Conservation (phyloP, 1,284 basidiomycete species). For the Afroboletus lepidellus region DNA sequence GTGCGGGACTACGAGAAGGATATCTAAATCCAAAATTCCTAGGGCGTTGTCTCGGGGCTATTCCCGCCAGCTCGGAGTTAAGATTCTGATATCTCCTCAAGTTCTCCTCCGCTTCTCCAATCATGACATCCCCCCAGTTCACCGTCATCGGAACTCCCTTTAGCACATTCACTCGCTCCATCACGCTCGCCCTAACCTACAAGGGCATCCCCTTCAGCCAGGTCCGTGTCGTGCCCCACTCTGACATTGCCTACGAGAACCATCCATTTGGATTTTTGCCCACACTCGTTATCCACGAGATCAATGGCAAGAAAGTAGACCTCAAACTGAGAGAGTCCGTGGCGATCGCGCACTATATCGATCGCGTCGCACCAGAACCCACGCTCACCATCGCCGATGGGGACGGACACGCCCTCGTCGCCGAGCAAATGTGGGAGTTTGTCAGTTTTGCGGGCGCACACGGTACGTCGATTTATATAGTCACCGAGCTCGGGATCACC, state of each 20-base stretch:
- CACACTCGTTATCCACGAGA: constrained; percentile 30
- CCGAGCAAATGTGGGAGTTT: constrained; percentile 36
- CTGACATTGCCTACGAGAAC: constrained; percentile 27
- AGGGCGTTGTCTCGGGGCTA: background rate
- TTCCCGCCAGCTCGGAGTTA: background rate
- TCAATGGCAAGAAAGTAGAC: constrained; percentile 23
- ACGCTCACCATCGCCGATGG: constrained; percentile 22
- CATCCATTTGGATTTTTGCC: constrained; percentile 36
- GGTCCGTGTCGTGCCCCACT: constrained; percentile 28
- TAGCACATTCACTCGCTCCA: constrained; percentile 35
- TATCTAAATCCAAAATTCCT: background rate
- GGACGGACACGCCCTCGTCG: constrained; percentile 20
- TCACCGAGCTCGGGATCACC: background rate
- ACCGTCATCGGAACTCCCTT: constrained; percentile 35
- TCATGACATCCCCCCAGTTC: constrained; percentile 22
- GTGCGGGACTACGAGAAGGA: background rate
- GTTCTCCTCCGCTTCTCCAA: too few relatives aligned
- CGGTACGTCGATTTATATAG: constrained; percentile 15
- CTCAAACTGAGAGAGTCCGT: constrained; percentile 30
- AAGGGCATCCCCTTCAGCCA: constrained; percentile 31
- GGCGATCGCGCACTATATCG: constrained; percentile 31
- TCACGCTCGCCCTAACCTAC: constrained; percentile 31
- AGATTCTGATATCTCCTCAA: background rate
- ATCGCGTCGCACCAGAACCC: constrained; percentile 29
- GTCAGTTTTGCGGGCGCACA: constrained; percentile 27